Conservation (phyloP, 495 filamentous ascomycete species). For the Hypoxylon fuscum region DNA sequence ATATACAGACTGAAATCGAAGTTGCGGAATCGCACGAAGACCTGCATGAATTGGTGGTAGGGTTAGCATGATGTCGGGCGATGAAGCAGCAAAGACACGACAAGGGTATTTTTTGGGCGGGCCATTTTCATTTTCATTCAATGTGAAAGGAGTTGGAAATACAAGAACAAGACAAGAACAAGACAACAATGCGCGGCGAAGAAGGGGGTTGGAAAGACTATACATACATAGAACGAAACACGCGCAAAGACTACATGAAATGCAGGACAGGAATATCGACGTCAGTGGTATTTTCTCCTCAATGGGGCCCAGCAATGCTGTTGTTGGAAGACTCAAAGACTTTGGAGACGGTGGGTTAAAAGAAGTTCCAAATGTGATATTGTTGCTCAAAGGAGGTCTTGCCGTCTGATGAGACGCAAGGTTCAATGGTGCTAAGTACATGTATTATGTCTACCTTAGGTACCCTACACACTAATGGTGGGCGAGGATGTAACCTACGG, state of each 20-base stretch:
- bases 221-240: slow-evolving; percentile 37
- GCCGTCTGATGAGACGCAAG: slow-evolving; percentile 37
- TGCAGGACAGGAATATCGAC: too few relatives aligned
- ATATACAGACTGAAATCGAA: slow-evolving; percentile 37
- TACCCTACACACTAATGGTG: slow-evolving; percentile 25
- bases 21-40: slow-evolving; percentile 35
- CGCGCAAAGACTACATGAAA: slow-evolving; percentile 32
- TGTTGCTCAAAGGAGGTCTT: slow-evolving; percentile 40
- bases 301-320: slow-evolving; percentile 3
- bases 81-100: slow-evolving; percentile 15
- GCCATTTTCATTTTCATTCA: too few relatives aligned
- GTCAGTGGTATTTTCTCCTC: too few relatives aligned
- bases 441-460: slow-evolving; percentile 24
- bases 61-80: slow-evolving; percentile 34
- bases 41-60: slow-evolving; percentile 29
- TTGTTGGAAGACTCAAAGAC: slow-evolving; percentile 10
- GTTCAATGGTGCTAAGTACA: slow-evolving; percentile 22
- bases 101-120: slow-evolving; percentile 24
- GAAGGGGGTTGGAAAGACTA: not conserved
- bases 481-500: slow-evolving; percentile 23
- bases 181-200: slow-evolving; percentile 33
- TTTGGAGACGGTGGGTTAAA: slow-evolving; percentile 9
- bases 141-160: slow-evolving; percentile 31
- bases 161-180: too few relatives aligned
- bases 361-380: slow-evolving; percentile 33